Base-by-base conservation (phyloP, 106 monocot genomes). In the Vanilla planifolia region DNA sequence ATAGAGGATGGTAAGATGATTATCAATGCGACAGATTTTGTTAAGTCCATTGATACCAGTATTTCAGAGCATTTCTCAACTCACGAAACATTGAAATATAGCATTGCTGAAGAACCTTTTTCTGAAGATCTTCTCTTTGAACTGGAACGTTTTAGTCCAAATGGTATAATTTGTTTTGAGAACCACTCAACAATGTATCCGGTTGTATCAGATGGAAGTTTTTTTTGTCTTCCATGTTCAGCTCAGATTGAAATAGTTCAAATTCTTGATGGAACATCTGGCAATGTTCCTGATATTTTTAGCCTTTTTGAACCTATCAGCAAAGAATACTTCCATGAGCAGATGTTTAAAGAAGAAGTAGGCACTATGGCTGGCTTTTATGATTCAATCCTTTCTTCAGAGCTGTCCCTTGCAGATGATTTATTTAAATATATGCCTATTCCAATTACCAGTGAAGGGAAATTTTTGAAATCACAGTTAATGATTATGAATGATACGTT, bases 351-450 rank as follows among this genome's bases (percentile, higher is more conserved):
- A 36, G 76, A 84, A 59, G 75, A 76, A 17, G 67, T 55, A 2
- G 48, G 75, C 8, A 21, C 67, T 57, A 55, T 60, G 27, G 70
- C 32, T 16, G 59, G 39, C 24, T 72, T 87, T 20, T 84, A 90
- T 75, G 84, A 86, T 39, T 73, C 66, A 25, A 36, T 96, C 43
- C 61, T 96, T 51, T 81, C 79, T 67, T 78, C 76, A 67, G 90
- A 90, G 68, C 74, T 90, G 47, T 71, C 78, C 59, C 74, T 91
- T 61, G 78, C 62, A 15, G 95, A 96, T 87, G 87, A 84, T 37
- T 68, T 72, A 50, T 90, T 96, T 65, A 81, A 72, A 56, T 79
- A 83, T 56, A 67, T 90, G 51, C 95, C 95, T 52, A 66, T 69
- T 22, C 95, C 95, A 67, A 28, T 87, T 67, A 7, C 84, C 63